phyloP scores from a whole-genome alignment of 495 filamentous ascomycete genomes.

The Monascus purpureus region DNA sequence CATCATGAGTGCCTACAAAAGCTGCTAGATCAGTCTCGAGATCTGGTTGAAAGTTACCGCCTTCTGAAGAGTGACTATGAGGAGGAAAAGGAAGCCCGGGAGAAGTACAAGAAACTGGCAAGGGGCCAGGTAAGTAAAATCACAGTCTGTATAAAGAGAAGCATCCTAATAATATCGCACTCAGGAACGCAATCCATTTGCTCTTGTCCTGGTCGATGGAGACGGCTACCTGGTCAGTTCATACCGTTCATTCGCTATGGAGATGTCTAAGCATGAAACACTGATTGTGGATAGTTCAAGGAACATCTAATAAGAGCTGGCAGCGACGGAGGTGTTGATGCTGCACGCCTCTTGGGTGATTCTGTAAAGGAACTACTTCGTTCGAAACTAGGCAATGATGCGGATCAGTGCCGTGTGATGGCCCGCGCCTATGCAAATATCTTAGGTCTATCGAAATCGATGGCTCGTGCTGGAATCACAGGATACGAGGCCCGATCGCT shows the following conservation, averaged over 20 bases:
- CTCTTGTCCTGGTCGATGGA: slow-evolving; percentile 46
- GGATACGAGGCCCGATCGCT: slow-evolving; percentile 39
- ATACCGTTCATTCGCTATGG: background rate
- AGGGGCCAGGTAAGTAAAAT: slow-evolving; percentile 27
- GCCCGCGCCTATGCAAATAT: slow-evolving; percentile 49
- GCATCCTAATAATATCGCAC: slow-evolving; percentile 1
- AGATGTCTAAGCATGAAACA: background rate
- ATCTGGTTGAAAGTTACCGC: slow-evolving; percentile 35
- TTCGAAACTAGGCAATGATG: slow-evolving; percentile 30
- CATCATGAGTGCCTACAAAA: slow-evolving; percentile 23
- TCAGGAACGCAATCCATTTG: slow-evolving; percentile 44
- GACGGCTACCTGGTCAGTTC: slow-evolving; percentile 38
- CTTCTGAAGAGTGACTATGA: slow-evolving; percentile 42
- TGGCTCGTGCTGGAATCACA: slow-evolving; percentile 33
- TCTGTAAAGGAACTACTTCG: slow-evolving; percentile 32
- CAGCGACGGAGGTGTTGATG: slow-evolving; percentile 40
- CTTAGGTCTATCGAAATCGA: slow-evolving; percentile 33
- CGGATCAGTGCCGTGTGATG: slow-evolving; percentile 42
- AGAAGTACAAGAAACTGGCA: slow-evolving; percentile 39
- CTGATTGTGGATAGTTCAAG: slow-evolving; percentile 27
- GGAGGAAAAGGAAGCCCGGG: slow-evolving; percentile 38
- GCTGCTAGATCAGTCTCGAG: slow-evolving; percentile 24
- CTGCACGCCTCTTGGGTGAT: slow-evolving; percentile 38
- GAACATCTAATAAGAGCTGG: slow-evolving; percentile 38
- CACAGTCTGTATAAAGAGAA: background rate